Conservation (phyloP, 805 yeast species). For the Crinitomyces ghanaensis region DNA sequence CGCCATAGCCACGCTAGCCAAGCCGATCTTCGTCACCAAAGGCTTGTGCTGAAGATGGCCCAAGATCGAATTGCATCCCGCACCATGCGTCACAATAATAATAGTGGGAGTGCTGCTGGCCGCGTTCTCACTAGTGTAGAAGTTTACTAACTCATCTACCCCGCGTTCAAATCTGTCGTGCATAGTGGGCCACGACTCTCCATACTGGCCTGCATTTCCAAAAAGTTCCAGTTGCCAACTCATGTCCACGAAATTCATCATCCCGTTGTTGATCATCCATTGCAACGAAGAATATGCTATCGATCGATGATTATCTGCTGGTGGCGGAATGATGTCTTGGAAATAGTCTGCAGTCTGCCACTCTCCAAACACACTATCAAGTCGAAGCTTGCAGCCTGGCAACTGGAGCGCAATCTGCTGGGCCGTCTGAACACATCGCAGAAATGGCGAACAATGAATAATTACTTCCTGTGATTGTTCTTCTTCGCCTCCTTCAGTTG, state of each 20-base stretch:
- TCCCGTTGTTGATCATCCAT: slow-evolving; percentile 13
- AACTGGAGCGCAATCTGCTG: slow-evolving; percentile 18
- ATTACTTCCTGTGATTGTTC: slow-evolving; percentile 7
- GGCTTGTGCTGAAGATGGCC: slow-evolving; percentile 24
- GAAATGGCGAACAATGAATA: slow-evolving; percentile 26
- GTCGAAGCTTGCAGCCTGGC: slow-evolving; percentile 7
- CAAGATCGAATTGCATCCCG: slow-evolving; percentile 29
- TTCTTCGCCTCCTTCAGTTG: slow-evolving; percentile 8
- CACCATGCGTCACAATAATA: slow-evolving; percentile 29
- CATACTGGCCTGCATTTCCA: slow-evolving; percentile 26
- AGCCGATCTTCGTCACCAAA: slow-evolving; percentile 21
- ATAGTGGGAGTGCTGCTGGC: slow-evolving; percentile 10
- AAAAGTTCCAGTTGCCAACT: slow-evolving; percentile 18
- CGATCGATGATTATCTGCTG: slow-evolving; percentile 25
- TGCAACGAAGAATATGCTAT: slow-evolving; percentile 17
- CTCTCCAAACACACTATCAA: slow-evolving; percentile 28
- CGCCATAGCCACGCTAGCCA: slow-evolving; percentile 17
- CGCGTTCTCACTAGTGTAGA: slow-evolving; percentile 10
- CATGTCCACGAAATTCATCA: slow-evolving; percentile 13
- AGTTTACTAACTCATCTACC: slow-evolving; percentile 16
- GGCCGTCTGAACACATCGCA: slow-evolving; percentile 30
- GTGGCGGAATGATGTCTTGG: slow-evolving; percentile 25
- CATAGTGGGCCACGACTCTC: slow-evolving; percentile 29
- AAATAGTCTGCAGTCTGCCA: slow-evolving; percentile 31
- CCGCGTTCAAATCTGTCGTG: slow-evolving; percentile 23